Base-by-base conservation (phyloP, 176 grass and related monocot species). In the Cenchrus purpureus region DNA sequence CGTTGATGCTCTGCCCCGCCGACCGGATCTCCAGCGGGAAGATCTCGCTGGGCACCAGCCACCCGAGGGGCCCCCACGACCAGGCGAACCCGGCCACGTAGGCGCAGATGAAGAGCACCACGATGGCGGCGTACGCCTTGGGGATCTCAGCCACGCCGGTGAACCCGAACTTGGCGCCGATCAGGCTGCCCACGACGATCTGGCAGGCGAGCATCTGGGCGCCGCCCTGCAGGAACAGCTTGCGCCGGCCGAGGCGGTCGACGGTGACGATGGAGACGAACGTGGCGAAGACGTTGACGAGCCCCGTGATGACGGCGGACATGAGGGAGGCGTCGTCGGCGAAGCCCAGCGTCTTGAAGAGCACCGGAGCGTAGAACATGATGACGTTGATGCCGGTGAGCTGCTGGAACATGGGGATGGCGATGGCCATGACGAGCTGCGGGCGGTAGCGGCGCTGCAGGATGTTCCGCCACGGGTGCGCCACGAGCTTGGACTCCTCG, bases 21-120 rank as follows among this genome's bases (percentile, higher is more conserved):
- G 95, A 96, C 31, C 97, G 89, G 82, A 99, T 99, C 85, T 99
- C 97, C 31, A 99, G 86, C 68, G 97, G 97, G 78, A 99, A 99
- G 77, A 99, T 99, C 85, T 99, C 97, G 77, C 93, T 96, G 17
- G 97, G 97, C 19, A 99, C 97, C 59, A 99, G 85, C 97, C 97
- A 99, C 0, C 97, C 97, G 3, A 99, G 93, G 1, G 97, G 97
- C 0, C 97, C 97, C 97, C 97, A 99, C 2, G 97, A 99, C 93
- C 93, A 99, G 0, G 97, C 97, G 90, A 99, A 99, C 0, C 91
- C 97, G 15, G 97, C 93, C 7, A 96, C 93, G 54, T 99, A 99
- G 2, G 88, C 57, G 86, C 97, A 99, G 86, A 99, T 96, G 93
- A 99, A 98, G 63, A 90, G 40, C 85, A 98, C 95, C 44, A 98